Evolutionary conservation across 1,284 basidiomycete species (phyloP), one percentile per base, ranked within the genome.

Genomic region (Cutaneotrichosporon cavernicola): DNA sequence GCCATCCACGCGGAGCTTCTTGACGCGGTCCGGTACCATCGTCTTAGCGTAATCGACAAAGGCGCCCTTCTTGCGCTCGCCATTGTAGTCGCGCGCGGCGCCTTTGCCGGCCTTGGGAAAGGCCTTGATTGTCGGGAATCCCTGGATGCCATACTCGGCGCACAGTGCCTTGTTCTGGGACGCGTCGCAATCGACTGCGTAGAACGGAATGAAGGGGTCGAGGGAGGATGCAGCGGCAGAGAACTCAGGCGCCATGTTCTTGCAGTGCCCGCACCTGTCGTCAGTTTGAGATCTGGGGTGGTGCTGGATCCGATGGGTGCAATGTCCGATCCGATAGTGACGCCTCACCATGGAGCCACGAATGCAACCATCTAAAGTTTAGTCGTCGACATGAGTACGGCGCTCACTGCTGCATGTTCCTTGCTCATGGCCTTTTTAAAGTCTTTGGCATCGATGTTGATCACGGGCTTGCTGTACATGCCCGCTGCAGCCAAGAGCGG

Each of bases 111-210:
- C 92, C 51, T 87, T 84, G 14, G 92, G 90, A 81, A 89, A 95
- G 7, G 91, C 81, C 86, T 90, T 97, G 78, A 95, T 83, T 4
- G 94, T 97, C 1, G 95, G 94, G 85, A 95, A 97, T 2, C 95
- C 94, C 80, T 93, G 84, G 22, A 97, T 86, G n/a, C 87, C 86
- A 83, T 90, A 90, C 67, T 92, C 87, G 0, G 86, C 86, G 75
- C 94, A 97, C 10, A 95, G 80, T 8, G 82, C 83, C 77, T 90
- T 92, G 81, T 97, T 96, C 73, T 83, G 82, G 30, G 87, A 85
- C n/a, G 85, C 88, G 72, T 97, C 94, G 70, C 94, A 97, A 78
- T 97, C 92, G 52, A 97, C 86, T 13, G 92, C 90, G 77, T 94
- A 96, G 65, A 91, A 85, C 1, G 92, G 92, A 38, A 97, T 85